Percentiles rank a stretch among this genome's conserved stretches.
phyloP scores from a whole-genome alignment of 116 monocot genomes.

The Cymodocea nodosa region DNA sequence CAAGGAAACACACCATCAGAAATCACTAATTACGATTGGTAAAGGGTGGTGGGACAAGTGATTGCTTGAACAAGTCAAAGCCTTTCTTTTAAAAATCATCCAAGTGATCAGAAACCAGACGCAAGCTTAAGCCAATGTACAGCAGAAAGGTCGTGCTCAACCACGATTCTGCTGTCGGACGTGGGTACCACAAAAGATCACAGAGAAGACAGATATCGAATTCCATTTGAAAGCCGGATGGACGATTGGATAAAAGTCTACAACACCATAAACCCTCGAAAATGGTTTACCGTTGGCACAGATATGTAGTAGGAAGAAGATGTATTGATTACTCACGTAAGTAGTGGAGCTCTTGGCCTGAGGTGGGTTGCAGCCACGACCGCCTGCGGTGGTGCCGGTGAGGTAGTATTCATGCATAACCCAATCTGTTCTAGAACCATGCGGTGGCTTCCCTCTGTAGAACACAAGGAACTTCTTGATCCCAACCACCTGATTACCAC shows the following conservation, averaged over 20 bases:
- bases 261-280: neutral
- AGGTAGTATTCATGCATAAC: conserved; percentile 75
- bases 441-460: conserved; percentile 25
- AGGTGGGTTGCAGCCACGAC: neutral
- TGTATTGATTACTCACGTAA: neutral
- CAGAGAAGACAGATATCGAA: conserved; percentile 6
- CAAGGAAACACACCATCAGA: too few relatives aligned
- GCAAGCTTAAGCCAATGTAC: conserved; percentile 2
- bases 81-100: neutral
- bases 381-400: neutral
- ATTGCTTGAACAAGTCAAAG: conserved; percentile 5
- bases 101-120: conserved; percentile 2
- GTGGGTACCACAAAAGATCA: conserved; percentile 12
- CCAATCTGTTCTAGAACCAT: conserved; percentile 34
- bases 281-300: neutral
- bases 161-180: conserved; percentile 9
- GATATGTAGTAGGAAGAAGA: neutral
- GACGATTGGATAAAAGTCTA: neutral
- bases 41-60: neutral
- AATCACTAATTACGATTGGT: neutral
- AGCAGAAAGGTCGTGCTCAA: conserved; percentile 1
- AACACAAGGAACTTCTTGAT: conserved; percentile 53
- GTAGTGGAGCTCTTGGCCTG: neutral
- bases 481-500: conserved; percentile 33
- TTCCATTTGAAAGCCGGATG: neutral